Evolutionary conservation across 2,329 filamentous ascomycete genomes (phyloP), one percentile per base, ranked within the genome.

Genomic region (Sclerotinia minor): DNA sequence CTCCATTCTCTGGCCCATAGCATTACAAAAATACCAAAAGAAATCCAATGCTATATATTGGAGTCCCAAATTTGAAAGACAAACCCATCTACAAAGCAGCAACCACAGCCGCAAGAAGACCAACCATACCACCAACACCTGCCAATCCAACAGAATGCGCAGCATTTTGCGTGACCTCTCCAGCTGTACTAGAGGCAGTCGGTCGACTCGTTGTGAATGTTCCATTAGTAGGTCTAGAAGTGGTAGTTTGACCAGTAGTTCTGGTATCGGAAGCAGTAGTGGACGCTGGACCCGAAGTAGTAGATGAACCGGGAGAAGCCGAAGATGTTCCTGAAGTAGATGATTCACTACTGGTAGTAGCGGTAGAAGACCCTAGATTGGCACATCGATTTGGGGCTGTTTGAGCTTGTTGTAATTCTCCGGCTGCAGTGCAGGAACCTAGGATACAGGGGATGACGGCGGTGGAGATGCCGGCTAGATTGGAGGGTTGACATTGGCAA

Each of bases 71-170:
- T 24, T 7, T 49, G 32, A 15, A 38, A 38, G 19, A 61, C 26
- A n/a, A 26, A 24, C 24, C 45, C 32, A 41, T 63, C 47, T 63
- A 63, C 59, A 63, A 63, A 50, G 32, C 47, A 38, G 59, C 59
- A 24, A 63, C 32, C 29, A 50, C 32, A 1, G 26, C 59, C 6
- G 59, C 59, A 21, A 63, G 21, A 8, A 63, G 59, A 19, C 59
- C 59, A 8, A 50, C 45, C n/a, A 63, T 63, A 24, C 26, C 45
- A 17, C 45, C 59, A 41, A 63, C 59, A 63, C 59, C 59, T 3
- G 24, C 57, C 38, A 63, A 8, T 6, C 59, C 59, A 41, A 63
- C 59, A 13, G 59, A 50, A 17, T 26, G 59, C n/a, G 45, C 59
- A 11, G 45, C 59, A 19, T 63, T 63, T 5, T 49, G 45, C 5